Conservation (phyloP, 345 rosid genomes). For the Salix viminalis region DNA sequence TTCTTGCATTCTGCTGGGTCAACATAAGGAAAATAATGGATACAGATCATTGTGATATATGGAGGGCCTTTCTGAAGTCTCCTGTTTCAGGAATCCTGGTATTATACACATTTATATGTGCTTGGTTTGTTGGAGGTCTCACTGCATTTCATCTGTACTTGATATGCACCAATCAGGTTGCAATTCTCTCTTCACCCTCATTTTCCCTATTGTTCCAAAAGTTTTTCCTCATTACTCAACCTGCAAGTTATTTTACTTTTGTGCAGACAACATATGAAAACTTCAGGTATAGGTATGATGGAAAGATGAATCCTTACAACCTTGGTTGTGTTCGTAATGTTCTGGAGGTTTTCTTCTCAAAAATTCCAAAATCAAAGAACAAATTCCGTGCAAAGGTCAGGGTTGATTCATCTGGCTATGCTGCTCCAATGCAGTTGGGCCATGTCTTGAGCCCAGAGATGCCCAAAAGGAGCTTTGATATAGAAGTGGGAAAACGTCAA, state of each 20-base stretch:
- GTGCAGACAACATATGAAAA: conserved; percentile 88
- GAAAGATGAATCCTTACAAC: conserved; percentile 63
- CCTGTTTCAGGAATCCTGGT: conserved; percentile 75
- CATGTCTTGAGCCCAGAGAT: conserved; percentile 36
- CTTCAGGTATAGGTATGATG: conserved; percentile 65
- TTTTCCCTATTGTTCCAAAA: not conserved
- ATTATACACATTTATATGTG: conserved; percentile 57
- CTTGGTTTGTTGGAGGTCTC: conserved; percentile 95
- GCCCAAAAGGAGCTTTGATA: conserved; percentile 40
- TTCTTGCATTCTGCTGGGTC: conserved; percentile 72
- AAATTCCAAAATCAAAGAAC: conserved; percentile 53
- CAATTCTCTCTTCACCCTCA: not conserved
- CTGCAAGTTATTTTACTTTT: conserved; percentile 3
- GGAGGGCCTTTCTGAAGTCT: conserved; percentile 65
- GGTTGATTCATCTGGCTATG: conserved; percentile 32
- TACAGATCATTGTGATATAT: conserved; percentile 38
- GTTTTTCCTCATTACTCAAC: not conserved
- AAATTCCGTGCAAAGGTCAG: conserved; percentile 48
- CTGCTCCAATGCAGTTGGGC: conserved; percentile 27
- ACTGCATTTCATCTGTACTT: conserved; percentile 80
- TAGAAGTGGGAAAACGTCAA: conserved; percentile 48
- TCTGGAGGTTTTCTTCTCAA: conserved; percentile 43
- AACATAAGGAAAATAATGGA: conserved; percentile 61
- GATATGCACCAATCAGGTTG: conserved; percentile 75
- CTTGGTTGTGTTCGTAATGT: conserved; percentile 42